These are phyloP conservation scores for Metarhizium robertsii DNA, from an alignment of 2,329 filamentous ascomycete genomes.

Conservation along the genomic window DNA sequence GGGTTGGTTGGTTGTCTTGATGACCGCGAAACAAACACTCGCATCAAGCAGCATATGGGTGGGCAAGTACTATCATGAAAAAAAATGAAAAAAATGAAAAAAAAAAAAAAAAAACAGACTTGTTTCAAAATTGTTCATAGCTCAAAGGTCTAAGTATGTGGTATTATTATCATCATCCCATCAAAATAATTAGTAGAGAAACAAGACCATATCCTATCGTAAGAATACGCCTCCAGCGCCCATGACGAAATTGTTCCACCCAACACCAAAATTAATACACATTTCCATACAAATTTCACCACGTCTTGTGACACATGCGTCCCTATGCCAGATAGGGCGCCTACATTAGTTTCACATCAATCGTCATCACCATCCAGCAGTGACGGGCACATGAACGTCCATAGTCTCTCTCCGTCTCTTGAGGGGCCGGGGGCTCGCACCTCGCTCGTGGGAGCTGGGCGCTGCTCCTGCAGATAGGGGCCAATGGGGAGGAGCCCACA, in stretches of 20 bases:
- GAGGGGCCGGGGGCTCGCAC: slow-evolving; percentile 25
- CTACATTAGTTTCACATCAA: neutral
- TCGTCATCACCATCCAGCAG: slow-evolving; percentile 20
- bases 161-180: slow-evolving; percentile 9
- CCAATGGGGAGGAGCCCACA: slow-evolving; percentile 28
- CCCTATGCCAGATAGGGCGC: neutral
- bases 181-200: neutral
- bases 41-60: too few species aligned
- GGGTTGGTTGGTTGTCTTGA: too few species aligned
- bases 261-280: neutral
- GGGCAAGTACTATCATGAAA: neutral
- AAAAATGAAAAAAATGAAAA: neutral
- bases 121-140: neutral
- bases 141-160: slow-evolving; percentile 6
- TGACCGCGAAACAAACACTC: too few species aligned
- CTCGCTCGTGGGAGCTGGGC: slow-evolving; percentile 17
- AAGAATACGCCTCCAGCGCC: neutral
- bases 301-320: neutral
- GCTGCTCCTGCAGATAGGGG: slow-evolving; percentile 20
- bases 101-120: neutral
- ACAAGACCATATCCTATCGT: neutral
- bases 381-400: slow-evolving; percentile 22
- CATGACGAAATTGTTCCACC: neutral
- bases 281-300: neutral
- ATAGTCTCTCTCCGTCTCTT: slow-evolving; percentile 27